Percentiles rank a stretch among this genome's conserved stretches.
phyloP scores from a whole-genome alignment of 225 moss, liverwort and hornwort species.

The Lunularia cruciata region DNA sequence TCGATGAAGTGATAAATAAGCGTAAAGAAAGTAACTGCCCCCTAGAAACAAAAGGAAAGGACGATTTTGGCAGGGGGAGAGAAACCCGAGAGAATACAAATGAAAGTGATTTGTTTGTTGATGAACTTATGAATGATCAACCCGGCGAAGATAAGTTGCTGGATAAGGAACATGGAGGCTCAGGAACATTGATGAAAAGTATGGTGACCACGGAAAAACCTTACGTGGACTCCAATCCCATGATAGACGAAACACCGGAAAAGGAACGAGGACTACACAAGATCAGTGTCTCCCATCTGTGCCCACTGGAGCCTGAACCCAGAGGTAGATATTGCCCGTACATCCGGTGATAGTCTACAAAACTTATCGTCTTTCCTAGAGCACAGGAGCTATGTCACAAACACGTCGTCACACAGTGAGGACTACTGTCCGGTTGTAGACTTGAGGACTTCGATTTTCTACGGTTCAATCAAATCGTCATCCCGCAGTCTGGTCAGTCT shows the following conservation, averaged over 20 bases:
- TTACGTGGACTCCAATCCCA: background rate
- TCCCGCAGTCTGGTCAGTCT: background rate
- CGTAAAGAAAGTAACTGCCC: too few species aligned
- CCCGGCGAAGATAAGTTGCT: slow-evolving; percentile 2
- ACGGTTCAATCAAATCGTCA: background rate
- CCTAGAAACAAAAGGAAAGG: background rate
- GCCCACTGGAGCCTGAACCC: background rate
- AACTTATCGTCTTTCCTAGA: background rate
- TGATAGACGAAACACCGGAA: background rate
- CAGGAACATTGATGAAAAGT: background rate
- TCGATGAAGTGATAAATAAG: background rate
- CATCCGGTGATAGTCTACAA: background rate
- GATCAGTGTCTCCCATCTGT: background rate
- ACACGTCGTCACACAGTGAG: background rate
- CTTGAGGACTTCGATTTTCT: background rate
- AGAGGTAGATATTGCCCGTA: slow-evolving; percentile 6
- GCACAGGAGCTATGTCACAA: background rate
- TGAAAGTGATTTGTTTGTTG: background rate
- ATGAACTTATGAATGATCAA: background rate
- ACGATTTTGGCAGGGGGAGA: background rate
- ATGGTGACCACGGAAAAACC: background rate
- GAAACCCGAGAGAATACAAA: background rate
- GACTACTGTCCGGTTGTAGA: background rate
- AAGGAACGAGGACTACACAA: slow-evolving; percentile 6
- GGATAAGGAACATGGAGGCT: background rate